Evolutionary conservation across 2,329 filamentous ascomycete species (phyloP).

Genomic region (Penicillium palitans): DNA sequence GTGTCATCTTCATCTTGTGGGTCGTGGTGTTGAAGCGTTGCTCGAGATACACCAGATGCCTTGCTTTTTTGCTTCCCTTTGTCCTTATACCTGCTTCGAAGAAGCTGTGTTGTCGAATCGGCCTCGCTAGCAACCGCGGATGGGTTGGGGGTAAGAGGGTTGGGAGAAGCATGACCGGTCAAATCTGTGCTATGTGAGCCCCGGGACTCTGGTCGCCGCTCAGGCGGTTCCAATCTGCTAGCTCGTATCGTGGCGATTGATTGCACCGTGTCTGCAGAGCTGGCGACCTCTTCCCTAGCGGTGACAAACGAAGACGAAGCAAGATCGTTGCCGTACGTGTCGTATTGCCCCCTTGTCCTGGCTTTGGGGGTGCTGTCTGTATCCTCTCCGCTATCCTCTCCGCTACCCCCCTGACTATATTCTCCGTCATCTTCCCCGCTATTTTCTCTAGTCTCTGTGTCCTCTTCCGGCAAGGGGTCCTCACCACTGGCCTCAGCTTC

Average conservation of each 20-base stretch:
- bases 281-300: slow-evolving; percentile 29
- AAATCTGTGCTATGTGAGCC: slow-evolving; percentile 19
- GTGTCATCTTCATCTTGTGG: slow-evolving; percentile 32
- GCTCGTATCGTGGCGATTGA: slow-evolving; percentile 19
- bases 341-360: slow-evolving; percentile 4
- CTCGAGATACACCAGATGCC: slow-evolving; percentile 15
- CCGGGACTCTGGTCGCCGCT: slow-evolving; percentile 7
- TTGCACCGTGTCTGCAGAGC: slow-evolving; percentile 17
- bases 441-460: background rate
- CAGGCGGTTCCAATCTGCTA: slow-evolving; percentile 1
- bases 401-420: background rate
- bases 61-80: slow-evolving; percentile 24
- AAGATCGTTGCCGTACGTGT: slow-evolving; percentile 18
- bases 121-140: slow-evolving; percentile 32
- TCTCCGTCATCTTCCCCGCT: background rate
- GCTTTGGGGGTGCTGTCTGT: slow-evolving; percentile 17
- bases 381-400: slow-evolving; percentile 10
- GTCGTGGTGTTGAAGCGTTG: slow-evolving; percentile 36
- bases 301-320: slow-evolving; percentile 35
- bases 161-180: slow-evolving; percentile 21
- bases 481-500: slow-evolving; percentile 18
- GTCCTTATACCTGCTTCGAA: slow-evolving; percentile 27
- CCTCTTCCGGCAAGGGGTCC: background rate
- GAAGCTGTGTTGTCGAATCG: slow-evolving; percentile 37
- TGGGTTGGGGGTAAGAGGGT: slow-evolving; percentile 21